Base-by-base conservation (phyloP, 306 rosid species). In the Casuarina glauca region DNA sequence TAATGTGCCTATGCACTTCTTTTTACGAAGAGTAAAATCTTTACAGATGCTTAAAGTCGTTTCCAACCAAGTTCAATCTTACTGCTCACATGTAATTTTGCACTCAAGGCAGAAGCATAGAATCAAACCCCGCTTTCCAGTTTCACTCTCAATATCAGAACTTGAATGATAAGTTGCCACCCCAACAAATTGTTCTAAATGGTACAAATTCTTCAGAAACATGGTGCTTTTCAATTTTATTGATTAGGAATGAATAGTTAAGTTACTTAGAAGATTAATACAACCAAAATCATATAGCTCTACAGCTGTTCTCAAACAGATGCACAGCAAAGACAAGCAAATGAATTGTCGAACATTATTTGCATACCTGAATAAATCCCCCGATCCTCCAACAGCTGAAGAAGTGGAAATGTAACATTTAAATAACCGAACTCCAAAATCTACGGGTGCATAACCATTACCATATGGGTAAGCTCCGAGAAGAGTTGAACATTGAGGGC, bases 401-500 rank as follows among this genome's bases (percentile, higher is more conserved):
- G 90, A 60, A 54, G 97, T 89, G 72, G 94, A 90, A 79, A 93
- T 78, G 78, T 86, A 82, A 83, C 97, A 95, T 77, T 95, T 95
- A 86, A 89, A 93, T 52, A 91, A 62, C 67, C 97, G 89, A 73
- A 93, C 89, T 80, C 99, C 99, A 73, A 93, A 88, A 75, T 95
- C 99, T 75, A 86, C 87, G 79, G 90, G 96, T 52, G 79, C 79
- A 77, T 6, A 20, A 5, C 85, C 88, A 75, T 89, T 82, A 78
- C 75, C 76, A 74, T 88, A 86, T 67, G 97, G 97, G 86, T 88
- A 95, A 77, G 96, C 97, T 85, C 97, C 99, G 77, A 95, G 90
- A 69, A 88, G 84, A 75, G 89, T 74, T 2, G 83, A 75, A 81
- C 97, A 95, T n/a, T 86, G 93, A 55, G 97, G 97, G 84, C 97